These are phyloP conservation scores for Amanita thiersii DNA, from an alignment of 768 basidiomycete species.

Conservation along the genomic window DNA sequence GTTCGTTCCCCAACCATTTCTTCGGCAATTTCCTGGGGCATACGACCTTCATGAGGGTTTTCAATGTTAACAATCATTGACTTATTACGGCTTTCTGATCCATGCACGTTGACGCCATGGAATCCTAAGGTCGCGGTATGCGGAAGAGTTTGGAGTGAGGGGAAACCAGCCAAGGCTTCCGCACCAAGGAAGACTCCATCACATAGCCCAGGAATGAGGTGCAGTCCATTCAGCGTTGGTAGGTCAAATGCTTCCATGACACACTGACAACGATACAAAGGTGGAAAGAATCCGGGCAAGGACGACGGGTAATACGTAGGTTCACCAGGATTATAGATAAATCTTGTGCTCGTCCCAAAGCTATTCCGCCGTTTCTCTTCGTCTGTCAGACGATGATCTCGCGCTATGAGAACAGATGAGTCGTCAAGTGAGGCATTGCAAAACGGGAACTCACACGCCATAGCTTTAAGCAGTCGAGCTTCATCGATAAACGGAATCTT, in stretches of 20 bases:
- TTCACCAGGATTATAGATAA: conserved; percentile 57
- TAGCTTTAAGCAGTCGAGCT: conserved; percentile 65
- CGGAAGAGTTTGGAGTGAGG: conserved; percentile 86
- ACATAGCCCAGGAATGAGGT: conserved; percentile 79
- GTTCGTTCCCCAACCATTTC: conserved; percentile 69
- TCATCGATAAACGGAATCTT: conserved; percentile 98
- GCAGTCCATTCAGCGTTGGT: conserved; percentile 79
- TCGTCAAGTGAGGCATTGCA: not conserved
- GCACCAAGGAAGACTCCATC: conserved; percentile 85
- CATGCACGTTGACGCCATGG: conserved; percentile 93
- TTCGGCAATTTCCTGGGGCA: conserved; percentile 65
- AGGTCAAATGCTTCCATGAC: conserved; percentile 78
- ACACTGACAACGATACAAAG: conserved; percentile 74
- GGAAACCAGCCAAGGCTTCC: conserved; percentile 90
- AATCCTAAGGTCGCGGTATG: conserved; percentile 67
- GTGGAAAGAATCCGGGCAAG: conserved; percentile 90
- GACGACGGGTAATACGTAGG: conserved; percentile 82
- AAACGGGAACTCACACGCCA: conserved; percentile 50
- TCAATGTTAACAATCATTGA: conserved; percentile 87
- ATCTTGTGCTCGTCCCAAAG: conserved; percentile 75
- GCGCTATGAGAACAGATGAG: conserved; percentile 34
- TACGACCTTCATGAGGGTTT: conserved; percentile 61
- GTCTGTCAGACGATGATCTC: conserved; percentile 65
- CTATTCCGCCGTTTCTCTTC: conserved; percentile 75
- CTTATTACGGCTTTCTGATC: conserved; percentile 83